Conservation (phyloP, 176 grass and related monocot species). For the Poa annua region DNA sequence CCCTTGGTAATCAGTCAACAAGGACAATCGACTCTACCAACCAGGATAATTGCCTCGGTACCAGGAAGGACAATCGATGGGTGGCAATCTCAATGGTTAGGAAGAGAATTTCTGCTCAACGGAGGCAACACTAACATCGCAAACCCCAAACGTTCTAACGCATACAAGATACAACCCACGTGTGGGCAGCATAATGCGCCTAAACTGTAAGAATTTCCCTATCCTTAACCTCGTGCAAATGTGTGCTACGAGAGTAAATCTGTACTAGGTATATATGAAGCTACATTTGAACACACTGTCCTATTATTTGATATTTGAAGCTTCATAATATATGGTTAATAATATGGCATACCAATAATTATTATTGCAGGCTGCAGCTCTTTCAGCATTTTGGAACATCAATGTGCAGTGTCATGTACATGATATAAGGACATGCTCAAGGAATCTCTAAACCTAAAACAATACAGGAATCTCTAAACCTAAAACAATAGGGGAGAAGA, state of each 20-base stretch:
- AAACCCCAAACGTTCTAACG: not conserved
- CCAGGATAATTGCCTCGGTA: no score
- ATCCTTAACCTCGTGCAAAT: not conserved
- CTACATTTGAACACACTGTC: not conserved
- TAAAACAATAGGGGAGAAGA: slow-evolving; percentile 13
- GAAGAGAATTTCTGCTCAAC: no score
- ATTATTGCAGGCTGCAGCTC: not conserved
- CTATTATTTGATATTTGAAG: not conserved
- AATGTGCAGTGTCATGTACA: not conserved
- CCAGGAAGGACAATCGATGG: no score
- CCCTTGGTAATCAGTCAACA: not conserved
- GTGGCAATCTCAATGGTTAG: no score
- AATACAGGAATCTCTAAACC: not conserved
- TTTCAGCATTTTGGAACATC: not conserved
- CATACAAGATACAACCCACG: not conserved
- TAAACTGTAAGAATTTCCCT: not conserved
- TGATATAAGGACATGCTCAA: not conserved
- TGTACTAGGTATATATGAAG: not conserved
- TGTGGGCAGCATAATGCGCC: not conserved
- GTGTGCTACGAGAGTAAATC: not conserved
- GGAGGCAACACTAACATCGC: no score
- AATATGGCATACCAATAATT: not conserved
- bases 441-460: not conserved
- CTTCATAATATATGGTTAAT: not conserved
- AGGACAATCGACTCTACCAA: no score